Base-by-base conservation (phyloP, 352 stramenopile genomes). In the Phytophthora chlamydospora region DNA sequence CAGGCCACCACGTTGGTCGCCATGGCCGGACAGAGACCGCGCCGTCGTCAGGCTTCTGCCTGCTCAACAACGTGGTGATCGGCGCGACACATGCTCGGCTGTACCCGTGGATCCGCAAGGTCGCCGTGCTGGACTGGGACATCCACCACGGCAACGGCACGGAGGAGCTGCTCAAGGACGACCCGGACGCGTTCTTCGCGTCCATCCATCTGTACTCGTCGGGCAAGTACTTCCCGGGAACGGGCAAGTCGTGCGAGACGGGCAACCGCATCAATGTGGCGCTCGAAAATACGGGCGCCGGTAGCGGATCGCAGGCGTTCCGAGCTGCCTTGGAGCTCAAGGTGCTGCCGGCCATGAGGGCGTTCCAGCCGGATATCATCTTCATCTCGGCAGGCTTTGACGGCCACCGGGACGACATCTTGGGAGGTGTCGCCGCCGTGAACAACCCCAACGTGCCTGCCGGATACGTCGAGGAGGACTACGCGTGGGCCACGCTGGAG, bases 111-210 rank as follows among this genome's bases (percentile, higher is more conserved):
- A 97, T 99, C 45, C 80, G 85, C 32, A 96, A 97, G 55, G 79
- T 99, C 32, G 97, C 96, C 1, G 97, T 99, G 52, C 81, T 99
- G 24, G 98, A 99, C 73, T 99, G 98, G 89, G 97, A 99, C 69
- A 98, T 99, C 21, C 97, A 99, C 67, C 97, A 99, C 63, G 91
- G 98, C 32, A 99, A 99, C 77, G 98, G 98, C 34, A 99, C 97
- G 3, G 97, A 99, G 42, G 88, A 96, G 66, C 52, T 96, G 36
- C 74, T 96, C 13, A 83, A 85, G 36, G 83, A 90, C 39, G 86
- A 93, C 40, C 68, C 83, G n/a, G 79, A 93, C 47, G 81, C 78
- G 6, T 93, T 95, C 62, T 95, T 95, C 52, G 77, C 79, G 14
- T 95, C 86, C 3, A 88, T 95, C 38, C 86, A 95, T 51, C 43